Evolutionary conservation across 225 moss, liverwort and hornwort species (phyloP), one percentile per base, ranked within the genome.

Genomic region (Bryum argenteum): DNA sequence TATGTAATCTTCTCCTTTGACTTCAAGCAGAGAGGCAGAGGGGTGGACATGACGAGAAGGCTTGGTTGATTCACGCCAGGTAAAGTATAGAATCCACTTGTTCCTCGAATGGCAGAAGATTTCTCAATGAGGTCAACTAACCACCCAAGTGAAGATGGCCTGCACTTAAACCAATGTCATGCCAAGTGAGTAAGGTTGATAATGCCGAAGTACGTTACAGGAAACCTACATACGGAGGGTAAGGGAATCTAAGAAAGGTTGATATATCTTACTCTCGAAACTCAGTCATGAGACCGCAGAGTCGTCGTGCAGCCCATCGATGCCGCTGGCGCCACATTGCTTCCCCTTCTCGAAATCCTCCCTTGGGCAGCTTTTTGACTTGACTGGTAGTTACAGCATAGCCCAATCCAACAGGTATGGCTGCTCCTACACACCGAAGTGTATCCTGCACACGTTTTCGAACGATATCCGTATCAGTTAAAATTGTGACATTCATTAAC

Each of bases 281-380:
- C 58, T 97, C 92, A 24, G 83, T 71, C 81, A 94, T 76, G 41
- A 90, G 81, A 58, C 81, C 74, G 69, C 82, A 92, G 39, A 97
- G 83, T 58, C 89, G 93, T 59, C 86, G 81, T 55, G 97, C 93
- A 76, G 97, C 94, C 97, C 97, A 97, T 63, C 97, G 90, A 75
- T 97, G 97, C 9, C 94, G 86, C 54, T 65, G 67, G 42, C 94
- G 84, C 97, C 97, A 97, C 67, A 93, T 68, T 42, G 78, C 81
- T 79, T 93, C 97, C n/a, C 83, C 88, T 69, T 78, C 48, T 59
- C 88, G 80, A 51, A 70, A 84, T 54, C 68, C 79, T 71, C 89
- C 91, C 38, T 54, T 83, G 11, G 90, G 85, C 74, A 85, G 65
- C 26, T 78, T 73, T 71, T 80, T 86, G 13, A 92, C 94, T 83